A percentile compares a stretch with the other conserved stretches of the same genome.
Conservation (phyloP, 495 filamentous ascomycete genomes). For the Glonium stellatum region DNA sequence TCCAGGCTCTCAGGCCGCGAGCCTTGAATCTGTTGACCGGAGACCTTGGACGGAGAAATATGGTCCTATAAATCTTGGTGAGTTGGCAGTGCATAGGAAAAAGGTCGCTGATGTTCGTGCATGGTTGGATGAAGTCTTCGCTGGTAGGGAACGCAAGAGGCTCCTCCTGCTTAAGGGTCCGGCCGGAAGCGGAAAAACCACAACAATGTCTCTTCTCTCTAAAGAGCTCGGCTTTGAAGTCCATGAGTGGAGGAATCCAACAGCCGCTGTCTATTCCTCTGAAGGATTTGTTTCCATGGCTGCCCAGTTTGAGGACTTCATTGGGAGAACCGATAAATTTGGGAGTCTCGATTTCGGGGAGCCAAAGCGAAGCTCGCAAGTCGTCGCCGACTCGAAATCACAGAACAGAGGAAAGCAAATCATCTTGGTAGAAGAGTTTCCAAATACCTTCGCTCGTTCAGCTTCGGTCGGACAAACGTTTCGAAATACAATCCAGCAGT, state of each 20-base stretch:
- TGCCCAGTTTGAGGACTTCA: slow-evolving; percentile 83
- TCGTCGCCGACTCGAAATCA: slow-evolving; percentile 31
- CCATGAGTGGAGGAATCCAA: slow-evolving; percentile 86
- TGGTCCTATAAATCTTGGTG: slow-evolving; percentile 61
- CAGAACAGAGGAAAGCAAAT: slow-evolving; percentile 42
- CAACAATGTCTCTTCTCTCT: slow-evolving; percentile 70
- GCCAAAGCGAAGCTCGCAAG: slow-evolving; percentile 1
- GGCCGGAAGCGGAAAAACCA: slow-evolving; percentile 91
- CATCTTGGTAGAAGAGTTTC: slow-evolving; percentile 91
- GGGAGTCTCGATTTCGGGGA: slow-evolving; percentile 57
- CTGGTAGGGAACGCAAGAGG: slow-evolving; percentile 49
- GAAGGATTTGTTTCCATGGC: slow-evolving; percentile 58
- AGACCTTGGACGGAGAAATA: slow-evolving; percentile 84
- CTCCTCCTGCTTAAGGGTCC: slow-evolving; percentile 80
- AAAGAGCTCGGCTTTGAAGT: slow-evolving; percentile 63
- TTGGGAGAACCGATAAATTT: slow-evolving; percentile 71
- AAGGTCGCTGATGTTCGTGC: slow-evolving; percentile 79
- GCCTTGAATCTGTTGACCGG: slow-evolving; percentile 22
- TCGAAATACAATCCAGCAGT: slow-evolving; percentile 64
- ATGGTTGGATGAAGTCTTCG: slow-evolving; percentile 72
- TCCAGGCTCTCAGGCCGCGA: slow-evolving; percentile 16
- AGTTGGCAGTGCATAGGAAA: slow-evolving; percentile 85
- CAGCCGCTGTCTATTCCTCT: slow-evolving; percentile 48
- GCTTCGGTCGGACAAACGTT: slow-evolving; percentile 66
- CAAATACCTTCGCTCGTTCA: slow-evolving; percentile 65